Percentiles rank a stretch among this genome's conserved stretches.
These are phyloP conservation scores for Trichoderma reesei DNA, from an alignment of 495 filamentous ascomycete species.

Conservation along the genomic window DNA sequence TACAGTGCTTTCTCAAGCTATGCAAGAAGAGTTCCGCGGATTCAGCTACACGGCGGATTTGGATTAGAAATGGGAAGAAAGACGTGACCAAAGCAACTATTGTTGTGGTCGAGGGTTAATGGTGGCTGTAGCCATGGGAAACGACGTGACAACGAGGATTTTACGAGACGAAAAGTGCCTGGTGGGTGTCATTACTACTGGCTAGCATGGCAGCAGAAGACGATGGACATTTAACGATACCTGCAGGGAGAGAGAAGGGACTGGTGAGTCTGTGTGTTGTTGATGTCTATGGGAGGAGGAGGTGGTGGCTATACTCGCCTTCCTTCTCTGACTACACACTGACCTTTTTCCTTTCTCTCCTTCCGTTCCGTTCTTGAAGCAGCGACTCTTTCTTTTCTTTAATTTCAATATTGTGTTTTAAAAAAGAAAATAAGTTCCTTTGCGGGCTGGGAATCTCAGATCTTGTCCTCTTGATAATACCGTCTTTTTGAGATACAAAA, in stretches of 20 bases:
- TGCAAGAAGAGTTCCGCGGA: conserved; percentile 99
- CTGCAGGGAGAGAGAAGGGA: not conserved
- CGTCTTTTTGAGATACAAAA: no score
- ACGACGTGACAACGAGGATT: not conserved
- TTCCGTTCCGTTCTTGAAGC: not conserved
- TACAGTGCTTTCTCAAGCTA: conserved; percentile 87
- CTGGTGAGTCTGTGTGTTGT: not conserved
- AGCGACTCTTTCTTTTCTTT: not conserved
- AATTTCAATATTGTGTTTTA: not conserved
- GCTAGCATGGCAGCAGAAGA: not conserved
- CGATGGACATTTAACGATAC: not conserved
- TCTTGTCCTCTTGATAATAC: no score
- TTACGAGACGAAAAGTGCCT: not conserved
- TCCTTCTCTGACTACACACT: not conserved
- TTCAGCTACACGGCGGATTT: conserved; percentile 74
- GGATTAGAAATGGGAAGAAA: conserved; percentile 24
- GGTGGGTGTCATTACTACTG: not conserved
- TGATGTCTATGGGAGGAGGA: not conserved
- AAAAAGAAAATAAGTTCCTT: not conserved
- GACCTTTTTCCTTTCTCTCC: not conserved
- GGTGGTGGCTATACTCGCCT: not conserved
- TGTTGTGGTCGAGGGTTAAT: not conserved
- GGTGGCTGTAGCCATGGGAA: not conserved
- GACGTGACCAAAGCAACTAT: not conserved
- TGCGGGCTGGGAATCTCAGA: not conserved